Evolutionary conservation across 257 asterid species (phyloP).

Genomic region (Nyctanthes arbortristis): DNA sequence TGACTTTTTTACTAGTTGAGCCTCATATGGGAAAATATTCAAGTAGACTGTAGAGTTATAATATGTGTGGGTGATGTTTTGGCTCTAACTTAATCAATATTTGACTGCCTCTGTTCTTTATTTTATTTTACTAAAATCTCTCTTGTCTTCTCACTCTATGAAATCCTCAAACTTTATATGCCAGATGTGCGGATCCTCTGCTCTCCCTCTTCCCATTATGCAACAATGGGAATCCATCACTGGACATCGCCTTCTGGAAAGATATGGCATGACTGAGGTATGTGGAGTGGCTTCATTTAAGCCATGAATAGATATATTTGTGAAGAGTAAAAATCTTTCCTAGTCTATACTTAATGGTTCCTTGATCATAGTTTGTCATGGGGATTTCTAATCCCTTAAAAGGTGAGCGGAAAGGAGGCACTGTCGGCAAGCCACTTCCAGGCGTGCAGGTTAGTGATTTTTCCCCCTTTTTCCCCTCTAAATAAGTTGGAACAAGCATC

Average conservation of each 20-base stretch:
- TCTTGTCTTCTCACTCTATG: background rate
- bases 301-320: background rate
- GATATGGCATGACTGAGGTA: constrained; percentile 99
- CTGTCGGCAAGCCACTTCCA: constrained; percentile 91
- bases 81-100: background rate
- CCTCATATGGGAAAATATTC: background rate
- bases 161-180: constrained; percentile 1
- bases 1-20: constrained; percentile 1
- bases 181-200: constrained; percentile 98
- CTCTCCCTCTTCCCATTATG: constrained; percentile 96
- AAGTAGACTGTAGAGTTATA: background rate
- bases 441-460: constrained; percentile 84
- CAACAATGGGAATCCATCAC: constrained; percentile 95
- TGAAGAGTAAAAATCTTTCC: constrained; percentile 5
- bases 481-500: background rate
- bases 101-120: background rate
- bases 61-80: background rate
- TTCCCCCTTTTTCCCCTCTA: no score
- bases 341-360: constrained; percentile 16
- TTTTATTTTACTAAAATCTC: background rate
- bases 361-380: constrained; percentile 75
- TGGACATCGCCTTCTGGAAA: constrained; percentile 78
- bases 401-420: constrained; percentile 87
- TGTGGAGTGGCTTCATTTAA: constrained; percentile 3
- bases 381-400: constrained; percentile 81